A percentile compares a stretch with the other conserved stretches of the same genome.
These are phyloP conservation scores for Solanum commersonii DNA, from an alignment of 257 asterid species.

Conservation along the genomic window DNA sequence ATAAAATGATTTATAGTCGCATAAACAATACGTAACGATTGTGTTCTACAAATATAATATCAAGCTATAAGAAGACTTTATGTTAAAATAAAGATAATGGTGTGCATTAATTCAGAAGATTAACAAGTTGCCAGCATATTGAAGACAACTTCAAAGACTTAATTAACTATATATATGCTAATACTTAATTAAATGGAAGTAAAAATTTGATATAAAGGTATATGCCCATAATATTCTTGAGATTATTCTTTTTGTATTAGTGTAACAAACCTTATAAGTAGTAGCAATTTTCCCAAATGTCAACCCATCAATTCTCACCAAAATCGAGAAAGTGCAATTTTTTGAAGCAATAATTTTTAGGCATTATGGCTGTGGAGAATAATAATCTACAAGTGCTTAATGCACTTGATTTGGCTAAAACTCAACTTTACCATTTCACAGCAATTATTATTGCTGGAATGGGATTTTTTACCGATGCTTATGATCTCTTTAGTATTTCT, in stretches of 20 bases:
- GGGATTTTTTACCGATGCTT: slow-evolving; percentile 20
- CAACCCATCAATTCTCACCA: neutral
- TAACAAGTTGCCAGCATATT: neutral
- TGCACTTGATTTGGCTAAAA: neutral
- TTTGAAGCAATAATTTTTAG: neutral
- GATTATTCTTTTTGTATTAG: too few species aligned
- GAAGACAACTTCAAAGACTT: neutral
- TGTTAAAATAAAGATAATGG: neutral
- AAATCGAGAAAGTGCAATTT: too few species aligned
- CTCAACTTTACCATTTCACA: slow-evolving; percentile 15
- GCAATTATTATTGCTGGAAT: slow-evolving; percentile 15
- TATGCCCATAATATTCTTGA: neutral
- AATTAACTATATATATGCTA: too few species aligned
- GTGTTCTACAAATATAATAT: neutral
- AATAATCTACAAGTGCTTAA: neutral
- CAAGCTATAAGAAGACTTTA: neutral
- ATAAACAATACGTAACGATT: neutral
- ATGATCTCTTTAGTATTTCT: slow-evolving; percentile 11
- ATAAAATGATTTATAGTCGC: neutral
- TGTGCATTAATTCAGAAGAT: neutral
- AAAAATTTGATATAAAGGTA: neutral
- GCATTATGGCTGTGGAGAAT: neutral
- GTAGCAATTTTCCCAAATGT: neutral
- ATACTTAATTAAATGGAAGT: neutral
- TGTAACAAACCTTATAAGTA: neutral